phyloP scores from a whole-genome alignment of 441 rosid genomes.

The Gossypium schwendimanii region DNA sequence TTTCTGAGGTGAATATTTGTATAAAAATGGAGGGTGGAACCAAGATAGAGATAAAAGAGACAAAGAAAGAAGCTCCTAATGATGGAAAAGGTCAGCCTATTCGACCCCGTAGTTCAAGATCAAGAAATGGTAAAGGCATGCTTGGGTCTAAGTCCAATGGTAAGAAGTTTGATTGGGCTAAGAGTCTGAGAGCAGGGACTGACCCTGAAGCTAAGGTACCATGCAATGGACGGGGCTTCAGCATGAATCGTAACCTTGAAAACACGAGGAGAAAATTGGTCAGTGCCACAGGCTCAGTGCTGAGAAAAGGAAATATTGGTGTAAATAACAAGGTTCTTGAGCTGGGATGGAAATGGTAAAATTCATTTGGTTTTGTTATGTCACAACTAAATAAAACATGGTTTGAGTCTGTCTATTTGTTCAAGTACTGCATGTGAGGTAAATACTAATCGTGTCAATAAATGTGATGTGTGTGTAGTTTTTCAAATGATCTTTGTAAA shows the following conservation, averaged over 20 bases:
- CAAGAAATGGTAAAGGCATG: conserved; percentile 1
- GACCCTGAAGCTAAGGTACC: background rate
- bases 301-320: conserved; percentile 7
- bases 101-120: conserved; percentile 11
- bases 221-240: background rate
- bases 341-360: conserved; percentile 42
- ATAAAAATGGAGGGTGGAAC: conserved; percentile 65
- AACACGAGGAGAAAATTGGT: conserved; percentile 2
- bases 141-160: background rate
- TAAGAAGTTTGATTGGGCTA: conserved; percentile 51
- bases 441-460: background rate
- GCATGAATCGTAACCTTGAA: background rate
- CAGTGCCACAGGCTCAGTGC: background rate
- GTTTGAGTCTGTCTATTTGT: background rate
- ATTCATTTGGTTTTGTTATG: background rate
- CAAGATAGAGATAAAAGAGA: conserved; percentile 58
- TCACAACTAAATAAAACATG: background rate
- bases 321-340: conserved; percentile 16
- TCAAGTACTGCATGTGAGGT: background rate
- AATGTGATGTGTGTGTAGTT: background rate
- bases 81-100: background rate
- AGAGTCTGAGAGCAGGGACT: conserved; percentile 35
- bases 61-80: conserved; percentile 30
- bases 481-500: background rate
- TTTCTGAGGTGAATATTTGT: conserved; percentile 49